phyloP scores from a whole-genome alignment of 768 basidiomycete species.

The Rhizopogon vinicolor region DNA sequence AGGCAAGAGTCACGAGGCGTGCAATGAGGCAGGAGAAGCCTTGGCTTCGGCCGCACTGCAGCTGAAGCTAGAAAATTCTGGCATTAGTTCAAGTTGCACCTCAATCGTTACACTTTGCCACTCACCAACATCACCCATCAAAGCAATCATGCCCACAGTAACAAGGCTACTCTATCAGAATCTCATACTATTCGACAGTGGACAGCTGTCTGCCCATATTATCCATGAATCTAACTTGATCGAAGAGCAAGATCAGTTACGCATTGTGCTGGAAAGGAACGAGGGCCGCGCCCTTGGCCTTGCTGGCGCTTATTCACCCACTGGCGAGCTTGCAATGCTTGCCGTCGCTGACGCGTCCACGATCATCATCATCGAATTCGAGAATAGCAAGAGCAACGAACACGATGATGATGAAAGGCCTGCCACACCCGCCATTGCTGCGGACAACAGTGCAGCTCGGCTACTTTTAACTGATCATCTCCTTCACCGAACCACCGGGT shows the following conservation, averaged over 20 bases:
- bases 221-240: conserved; percentile 17
- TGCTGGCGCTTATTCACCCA: conserved; percentile 17
- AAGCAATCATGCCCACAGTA: conserved; percentile 4
- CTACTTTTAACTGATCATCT: conserved; percentile 25
- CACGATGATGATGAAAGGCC: conserved; percentile 24
- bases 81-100: neutral
- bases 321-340: conserved; percentile 19
- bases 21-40: no score
- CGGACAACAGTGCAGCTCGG: conserved; percentile 8
- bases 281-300: conserved; percentile 29
- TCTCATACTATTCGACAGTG: conserved; percentile 19
- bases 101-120: neutral
- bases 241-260: conserved; percentile 16
- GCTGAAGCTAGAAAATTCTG: neutral
- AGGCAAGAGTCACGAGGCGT: neutral
- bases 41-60: no score
- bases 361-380: conserved; percentile 23
- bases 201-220: conserved; percentile 11
- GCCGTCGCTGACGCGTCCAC: conserved; percentile 23
- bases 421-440: conserved; percentile 6
- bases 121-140: neutral
- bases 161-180: conserved; percentile 22
- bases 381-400: conserved; percentile 27
- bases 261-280: conserved; percentile 23
- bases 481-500: conserved; percentile 22